These are phyloP conservation scores for Aaosphaeria pasadenensis DNA, from an alignment of 2,329 filamentous ascomycete species.

Conservation along the genomic window DNA sequence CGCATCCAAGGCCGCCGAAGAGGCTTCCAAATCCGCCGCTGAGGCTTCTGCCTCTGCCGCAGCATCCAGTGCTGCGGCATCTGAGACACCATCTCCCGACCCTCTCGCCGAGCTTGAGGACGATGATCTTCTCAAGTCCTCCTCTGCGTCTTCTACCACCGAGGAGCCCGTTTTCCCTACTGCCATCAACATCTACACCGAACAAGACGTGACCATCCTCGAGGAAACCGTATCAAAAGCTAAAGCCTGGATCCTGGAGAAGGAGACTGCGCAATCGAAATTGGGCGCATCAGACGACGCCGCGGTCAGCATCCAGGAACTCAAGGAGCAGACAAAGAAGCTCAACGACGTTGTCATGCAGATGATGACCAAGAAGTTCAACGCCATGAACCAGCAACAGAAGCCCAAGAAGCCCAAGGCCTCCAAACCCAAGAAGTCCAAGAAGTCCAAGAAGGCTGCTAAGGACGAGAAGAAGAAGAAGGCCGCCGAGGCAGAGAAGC, in stretches of 20 bases:
- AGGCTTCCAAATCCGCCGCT: slow-evolving; percentile 40
- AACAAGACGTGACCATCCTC: slow-evolving; percentile 67
- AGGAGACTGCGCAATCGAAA: slow-evolving; percentile 67
- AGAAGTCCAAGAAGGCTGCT: slow-evolving; percentile 34
- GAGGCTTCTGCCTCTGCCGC: slow-evolving; percentile 7
- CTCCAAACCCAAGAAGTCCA: slow-evolving; percentile 18
- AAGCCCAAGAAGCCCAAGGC: slow-evolving; percentile 27
- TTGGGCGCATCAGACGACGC: slow-evolving; percentile 70
- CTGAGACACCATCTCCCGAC: slow-evolving; percentile 45
- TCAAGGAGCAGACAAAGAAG: slow-evolving; percentile 62
- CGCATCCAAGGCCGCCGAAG: slow-evolving; percentile 34
- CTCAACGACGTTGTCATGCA: slow-evolving; percentile 70
- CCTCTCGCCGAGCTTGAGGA: slow-evolving; percentile 75
- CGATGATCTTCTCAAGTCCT: slow-evolving; percentile 50
- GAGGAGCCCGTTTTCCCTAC: slow-evolving; percentile 21
- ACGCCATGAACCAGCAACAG: slow-evolving; percentile 38
- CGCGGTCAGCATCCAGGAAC: slow-evolving; percentile 67
- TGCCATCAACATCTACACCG: slow-evolving; percentile 58
- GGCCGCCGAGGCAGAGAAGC: slow-evolving; percentile 20
- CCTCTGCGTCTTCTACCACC: slow-evolving; percentile 24
- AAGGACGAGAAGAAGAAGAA: slow-evolving; percentile 23
- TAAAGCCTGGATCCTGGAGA: slow-evolving; percentile 71
- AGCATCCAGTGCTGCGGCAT: slow-evolving; percentile 39
- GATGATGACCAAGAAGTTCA: slow-evolving; percentile 60
- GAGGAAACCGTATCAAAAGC: slow-evolving; percentile 62